Base-by-base conservation (phyloP, 139 green algal genomes). In the Coccomyxa sp. region DNA sequence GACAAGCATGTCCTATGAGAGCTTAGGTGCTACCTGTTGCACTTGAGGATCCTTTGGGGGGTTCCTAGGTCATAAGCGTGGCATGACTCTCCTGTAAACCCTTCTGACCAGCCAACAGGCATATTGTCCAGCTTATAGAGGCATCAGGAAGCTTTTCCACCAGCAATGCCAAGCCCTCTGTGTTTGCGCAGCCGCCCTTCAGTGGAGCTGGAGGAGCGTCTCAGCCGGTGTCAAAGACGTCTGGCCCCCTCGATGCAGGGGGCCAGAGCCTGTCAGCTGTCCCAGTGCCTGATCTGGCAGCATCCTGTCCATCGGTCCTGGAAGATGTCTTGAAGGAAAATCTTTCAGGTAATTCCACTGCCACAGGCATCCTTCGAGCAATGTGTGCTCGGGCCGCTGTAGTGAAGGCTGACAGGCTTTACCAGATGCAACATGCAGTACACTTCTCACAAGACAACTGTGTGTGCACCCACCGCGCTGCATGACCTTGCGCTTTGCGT, bases 241-340 rank as follows among this genome's bases (percentile, higher is more conserved):
- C 50, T 18, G 18, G 50, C 50, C 50, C 22, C 2, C 18, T 64
- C 5, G 50, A 22, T 22, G 50, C 18, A 18, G 50, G 50, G 2
- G 50, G 50, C 4, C 64, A 36, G 29, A 71, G 64, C 64, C 41
- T 78, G 74, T 41, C 74, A 3, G 41, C 44, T 1, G 74, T 78
- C 41, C 74, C 74, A 6, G 31, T 78, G 12, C 74, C 74, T 10
- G 18, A 70, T 10, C 12, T 76, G 38, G 38, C 27, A 0, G 41
- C 31, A 31, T 34, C 33, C 16, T 27, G 31, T 6, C 39, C 68
- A 7, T 69, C 68, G 6, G 68, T 81, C 38, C 73, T 70, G 39
- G 14, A 81, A 0, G 31, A 38, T 33, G 40, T 81, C 39, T 70
- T 75, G 68, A 8, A 41, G 39, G n/a, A 35, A 38, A 81, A 81